Conservation (phyloP, 1,284 basidiomycete species). For the Agroathelia rolfsii region DNA sequence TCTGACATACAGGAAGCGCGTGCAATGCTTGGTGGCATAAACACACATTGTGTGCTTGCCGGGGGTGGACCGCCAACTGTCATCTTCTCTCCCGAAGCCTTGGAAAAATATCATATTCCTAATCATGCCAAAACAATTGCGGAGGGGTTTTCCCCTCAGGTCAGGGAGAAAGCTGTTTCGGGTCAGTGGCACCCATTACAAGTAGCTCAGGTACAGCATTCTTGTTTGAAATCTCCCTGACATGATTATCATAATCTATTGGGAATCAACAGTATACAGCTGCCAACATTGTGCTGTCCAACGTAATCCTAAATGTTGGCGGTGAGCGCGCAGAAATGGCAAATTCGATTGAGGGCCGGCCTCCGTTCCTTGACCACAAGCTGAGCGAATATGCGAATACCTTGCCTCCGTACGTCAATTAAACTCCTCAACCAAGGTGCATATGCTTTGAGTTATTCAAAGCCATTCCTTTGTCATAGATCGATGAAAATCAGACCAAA, state of each 20-base stretch:
- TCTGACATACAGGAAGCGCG: too few species aligned
- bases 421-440: neutral
- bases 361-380: constrained; percentile 14
- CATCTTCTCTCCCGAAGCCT: constrained; percentile 2
- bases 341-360: constrained; percentile 13
- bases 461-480: too few species aligned
- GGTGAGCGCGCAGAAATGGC: constrained; percentile 14
- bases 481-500: constrained; percentile 12
- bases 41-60: constrained; percentile 6
- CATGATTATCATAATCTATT: constrained; percentile 1
- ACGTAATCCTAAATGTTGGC: constrained; percentile 11
- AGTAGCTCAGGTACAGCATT: constrained; percentile 9
- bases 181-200: constrained; percentile 10
- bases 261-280: constrained; percentile 9
- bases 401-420: constrained; percentile 11
- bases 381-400: constrained; percentile 13
- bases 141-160: constrained; percentile 6
- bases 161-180: constrained; percentile 7
- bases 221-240: too few species aligned
- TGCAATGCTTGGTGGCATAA: constrained; percentile 11
- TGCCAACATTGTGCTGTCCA: constrained; percentile 10
- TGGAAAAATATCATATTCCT: constrained; percentile 4
- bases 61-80: constrained; percentile 2
- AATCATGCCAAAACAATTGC: constrained; percentile 9
- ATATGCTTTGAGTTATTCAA: too few species aligned